Percentiles rank a stretch among this genome's conserved stretches.
Conservation (phyloP, 768 basidiomycete species). For the Macrolepiota fuliginosa region DNA sequence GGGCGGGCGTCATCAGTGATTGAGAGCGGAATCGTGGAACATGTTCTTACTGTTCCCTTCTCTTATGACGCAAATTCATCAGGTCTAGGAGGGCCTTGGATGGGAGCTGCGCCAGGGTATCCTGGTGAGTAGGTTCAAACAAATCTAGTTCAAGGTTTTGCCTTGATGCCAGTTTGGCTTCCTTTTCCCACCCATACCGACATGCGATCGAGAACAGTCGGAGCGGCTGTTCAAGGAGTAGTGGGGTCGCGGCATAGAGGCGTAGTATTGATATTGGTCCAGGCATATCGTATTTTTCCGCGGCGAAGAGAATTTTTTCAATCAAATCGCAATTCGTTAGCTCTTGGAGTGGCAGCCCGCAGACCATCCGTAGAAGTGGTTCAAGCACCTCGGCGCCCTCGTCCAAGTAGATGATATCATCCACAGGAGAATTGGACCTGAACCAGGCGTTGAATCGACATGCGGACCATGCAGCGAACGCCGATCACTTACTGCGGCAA, state of each 20-base stretch:
- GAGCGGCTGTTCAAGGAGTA: constrained; percentile 47
- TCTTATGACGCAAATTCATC: constrained; percentile 49
- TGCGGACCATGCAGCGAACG: not conserved
- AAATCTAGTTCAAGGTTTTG: constrained; percentile 55
- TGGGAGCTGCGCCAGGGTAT: constrained; percentile 44
- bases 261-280: constrained; percentile 61
- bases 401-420: constrained; percentile 48
- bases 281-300: constrained; percentile 72
- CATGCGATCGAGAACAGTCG: constrained; percentile 54
- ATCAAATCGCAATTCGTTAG: constrained; percentile 50
- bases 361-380: constrained; percentile 57
- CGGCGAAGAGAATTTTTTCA: constrained; percentile 57
- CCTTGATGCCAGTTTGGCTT: constrained; percentile 51
- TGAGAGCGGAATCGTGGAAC: not conserved
- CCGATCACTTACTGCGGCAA: constrained; percentile 41
- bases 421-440: constrained; percentile 11
- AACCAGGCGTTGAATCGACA: not conserved
- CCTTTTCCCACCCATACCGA: constrained; percentile 58
- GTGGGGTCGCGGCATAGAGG: constrained; percentile 51
- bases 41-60: constrained; percentile 40
- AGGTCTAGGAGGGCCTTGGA: constrained; percentile 52
- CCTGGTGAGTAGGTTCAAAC: constrained; percentile 41
- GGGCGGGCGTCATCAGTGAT: not conserved
- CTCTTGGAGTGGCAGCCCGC: constrained; percentile 50
- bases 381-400: constrained; percentile 57